Evolutionary conservation across 106 monocot species (phyloP).

Genomic region (Dioscorea alata): DNA sequence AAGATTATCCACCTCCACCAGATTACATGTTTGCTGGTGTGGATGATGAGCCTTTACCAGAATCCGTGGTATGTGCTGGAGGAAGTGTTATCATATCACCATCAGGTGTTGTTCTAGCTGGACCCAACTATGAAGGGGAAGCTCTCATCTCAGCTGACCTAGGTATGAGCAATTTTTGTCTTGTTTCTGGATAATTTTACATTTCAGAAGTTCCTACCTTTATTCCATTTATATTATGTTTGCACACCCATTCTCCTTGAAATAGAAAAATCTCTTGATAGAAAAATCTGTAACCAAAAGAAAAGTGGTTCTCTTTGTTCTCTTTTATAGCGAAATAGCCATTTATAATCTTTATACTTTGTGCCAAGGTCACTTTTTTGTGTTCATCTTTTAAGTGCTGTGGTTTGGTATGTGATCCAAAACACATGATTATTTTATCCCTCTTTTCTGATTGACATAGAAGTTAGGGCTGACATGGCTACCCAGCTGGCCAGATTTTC

Average conservation of each 20-base stretch:
- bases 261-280: neutral
- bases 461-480: too few species aligned
- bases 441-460: too few species aligned
- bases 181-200: neutral
- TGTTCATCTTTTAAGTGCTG: too few species aligned
- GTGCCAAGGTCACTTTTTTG: too few species aligned
- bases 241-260: neutral
- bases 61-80: constrained; percentile 81
- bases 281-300: neutral
- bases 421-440: too few species aligned
- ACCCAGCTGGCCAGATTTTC: too few species aligned
- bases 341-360: neutral
- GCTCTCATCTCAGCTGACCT: constrained; percentile 76
- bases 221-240: neutral
- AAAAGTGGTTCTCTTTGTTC: neutral
- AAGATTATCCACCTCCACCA: constrained; percentile 88
- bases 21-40: constrained; percentile 66
- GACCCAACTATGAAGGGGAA: constrained; percentile 93
- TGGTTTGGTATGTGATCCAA: too few species aligned
- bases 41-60: constrained; percentile 66
- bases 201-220: neutral
- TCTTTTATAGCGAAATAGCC: neutral
- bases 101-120: constrained; percentile 71
- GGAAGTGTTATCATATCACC: constrained; percentile 96
- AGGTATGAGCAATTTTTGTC: constrained; percentile 28